Evolutionary conservation across 768 basidiomycete species (phyloP).

Genomic region (Russula olivacea): DNA sequence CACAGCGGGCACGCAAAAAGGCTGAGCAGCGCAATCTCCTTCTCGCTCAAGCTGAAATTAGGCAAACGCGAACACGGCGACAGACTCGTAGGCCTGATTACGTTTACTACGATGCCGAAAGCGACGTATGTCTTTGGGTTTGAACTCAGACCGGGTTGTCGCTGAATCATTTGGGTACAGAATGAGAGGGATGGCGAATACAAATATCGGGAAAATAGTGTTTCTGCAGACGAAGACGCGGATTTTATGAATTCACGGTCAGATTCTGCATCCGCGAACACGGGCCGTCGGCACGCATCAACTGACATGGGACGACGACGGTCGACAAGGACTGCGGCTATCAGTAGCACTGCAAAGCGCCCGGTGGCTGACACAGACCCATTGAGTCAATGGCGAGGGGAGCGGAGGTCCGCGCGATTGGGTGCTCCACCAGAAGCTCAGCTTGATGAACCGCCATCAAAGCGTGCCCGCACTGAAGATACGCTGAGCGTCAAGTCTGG

Average conservation of each 20-base stretch:
- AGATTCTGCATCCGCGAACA: slow-evolving; percentile 21
- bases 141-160: slow-evolving; percentile 28
- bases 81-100: slow-evolving; percentile 73
- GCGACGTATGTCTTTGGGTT: slow-evolving; percentile 47
- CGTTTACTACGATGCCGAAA: slow-evolving; percentile 61
- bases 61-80: slow-evolving; percentile 73
- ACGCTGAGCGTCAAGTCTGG: slow-evolving; percentile 33
- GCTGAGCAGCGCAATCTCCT: slow-evolving; percentile 60
- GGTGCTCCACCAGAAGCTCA: slow-evolving; percentile 50
- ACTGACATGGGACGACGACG: slow-evolving; percentile 33
- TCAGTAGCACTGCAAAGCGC: slow-evolving; percentile 45
- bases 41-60: slow-evolving; percentile 69
- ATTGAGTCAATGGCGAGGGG: slow-evolving; percentile 62
- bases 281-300: slow-evolving; percentile 14
- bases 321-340: slow-evolving; percentile 38
- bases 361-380: slow-evolving; percentile 42
- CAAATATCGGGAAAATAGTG: slow-evolving; percentile 51
- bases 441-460: slow-evolving; percentile 48
- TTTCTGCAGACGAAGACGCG: slow-evolving; percentile 21
- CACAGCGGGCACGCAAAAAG: slow-evolving; percentile 63
- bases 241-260: slow-evolving; percentile 35
- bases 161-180: slow-evolving; percentile 33
- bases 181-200: slow-evolving; percentile 60
- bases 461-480: slow-evolving; percentile 76
- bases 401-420: slow-evolving; percentile 63